Conservation (phyloP, 371 early-diverging fungal species). For the Rhizopus stolonifer region DNA sequence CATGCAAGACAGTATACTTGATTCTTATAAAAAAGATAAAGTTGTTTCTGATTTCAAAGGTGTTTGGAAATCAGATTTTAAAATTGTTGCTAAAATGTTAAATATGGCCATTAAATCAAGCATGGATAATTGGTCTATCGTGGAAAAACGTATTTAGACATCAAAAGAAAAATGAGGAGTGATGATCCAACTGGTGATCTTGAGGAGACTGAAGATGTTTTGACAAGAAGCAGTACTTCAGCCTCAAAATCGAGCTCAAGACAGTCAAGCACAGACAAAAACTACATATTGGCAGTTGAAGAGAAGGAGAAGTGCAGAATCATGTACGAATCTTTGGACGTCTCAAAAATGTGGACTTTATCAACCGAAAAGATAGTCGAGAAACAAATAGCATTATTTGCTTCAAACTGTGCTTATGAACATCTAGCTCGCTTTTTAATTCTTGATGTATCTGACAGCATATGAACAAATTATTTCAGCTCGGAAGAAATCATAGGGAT, state of each 20-base stretch:
- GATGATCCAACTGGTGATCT: neutral
- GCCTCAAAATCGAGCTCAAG: slow-evolving; percentile 6
- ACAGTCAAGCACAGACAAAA: slow-evolving; percentile 8
- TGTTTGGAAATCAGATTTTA: slow-evolving; percentile 2
- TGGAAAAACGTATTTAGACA: neutral
- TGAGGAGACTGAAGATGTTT: neutral
- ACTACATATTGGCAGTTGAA: slow-evolving; percentile 5
- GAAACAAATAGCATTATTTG: slow-evolving; percentile 1
- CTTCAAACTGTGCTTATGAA: slow-evolving; percentile 3
- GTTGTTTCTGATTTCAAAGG: neutral
- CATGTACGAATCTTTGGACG: neutral
- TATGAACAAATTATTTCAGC: neutral
- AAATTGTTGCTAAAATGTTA: neutral
- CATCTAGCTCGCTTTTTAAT: slow-evolving; percentile 7
- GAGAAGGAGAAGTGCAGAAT: slow-evolving; percentile 2
- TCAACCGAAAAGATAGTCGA: neutral
- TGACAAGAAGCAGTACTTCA: neutral
- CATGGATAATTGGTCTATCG: slow-evolving; percentile 1
- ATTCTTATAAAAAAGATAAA: slow-evolving; percentile 1
- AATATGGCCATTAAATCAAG: neutral
- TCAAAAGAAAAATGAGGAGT: slow-evolving; percentile 1
- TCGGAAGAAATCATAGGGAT: slow-evolving; percentile 2
- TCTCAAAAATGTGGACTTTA: slow-evolving; percentile 11
- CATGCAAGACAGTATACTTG: slow-evolving; percentile 1
- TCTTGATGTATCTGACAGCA: slow-evolving; percentile 3